Percentiles rank a stretch among this genome's conserved stretches.
Evolutionary conservation across 1,139 yeast genomes (phyloP).

Genomic region (Candida mesenterica): DNA sequence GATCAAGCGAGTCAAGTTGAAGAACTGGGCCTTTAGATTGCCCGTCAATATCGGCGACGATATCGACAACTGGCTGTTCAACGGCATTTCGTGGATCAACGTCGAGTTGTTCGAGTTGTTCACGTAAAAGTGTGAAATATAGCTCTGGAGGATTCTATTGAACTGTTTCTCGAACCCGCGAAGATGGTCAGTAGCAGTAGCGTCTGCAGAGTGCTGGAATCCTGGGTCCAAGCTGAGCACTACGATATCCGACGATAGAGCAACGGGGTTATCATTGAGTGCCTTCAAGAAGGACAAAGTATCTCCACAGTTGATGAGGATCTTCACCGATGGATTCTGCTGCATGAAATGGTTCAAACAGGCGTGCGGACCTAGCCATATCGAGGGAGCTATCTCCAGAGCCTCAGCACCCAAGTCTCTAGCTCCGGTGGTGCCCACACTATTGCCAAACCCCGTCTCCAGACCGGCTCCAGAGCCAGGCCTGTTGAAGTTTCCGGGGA

Average conservation of each 20-base stretch:
- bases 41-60: conserved; percentile 42
- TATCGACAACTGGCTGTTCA: conserved; percentile 24
- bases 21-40: conserved; percentile 37
- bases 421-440: no score
- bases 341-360: conserved; percentile 20
- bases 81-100: conserved; percentile 33
- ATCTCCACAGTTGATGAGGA: conserved; percentile 41
- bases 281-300: conserved; percentile 31
- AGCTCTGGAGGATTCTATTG: conserved; percentile 40
- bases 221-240: conserved; percentile 41
- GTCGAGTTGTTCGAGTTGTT: conserved; percentile 30
- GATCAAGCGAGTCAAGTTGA: conserved; percentile 38
- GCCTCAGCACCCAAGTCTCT: no score
- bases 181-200: conserved; percentile 1
- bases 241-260: conserved; percentile 39
- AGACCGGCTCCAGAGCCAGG: no score
- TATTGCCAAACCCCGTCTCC: no score
- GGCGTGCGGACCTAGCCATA: conserved; percentile 30
- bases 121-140: conserved; percentile 36
- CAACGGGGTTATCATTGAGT: conserved; percentile 21
- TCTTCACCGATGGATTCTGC: conserved; percentile 31
- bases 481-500: no score
- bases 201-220: conserved; percentile 10
- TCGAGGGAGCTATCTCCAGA: conserved; percentile 35
- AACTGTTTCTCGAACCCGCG: conserved; percentile 27